These are phyloP conservation scores for Lotus japonicus DNA, from an alignment of 306 rosid genomes.

Conservation along the genomic window DNA sequence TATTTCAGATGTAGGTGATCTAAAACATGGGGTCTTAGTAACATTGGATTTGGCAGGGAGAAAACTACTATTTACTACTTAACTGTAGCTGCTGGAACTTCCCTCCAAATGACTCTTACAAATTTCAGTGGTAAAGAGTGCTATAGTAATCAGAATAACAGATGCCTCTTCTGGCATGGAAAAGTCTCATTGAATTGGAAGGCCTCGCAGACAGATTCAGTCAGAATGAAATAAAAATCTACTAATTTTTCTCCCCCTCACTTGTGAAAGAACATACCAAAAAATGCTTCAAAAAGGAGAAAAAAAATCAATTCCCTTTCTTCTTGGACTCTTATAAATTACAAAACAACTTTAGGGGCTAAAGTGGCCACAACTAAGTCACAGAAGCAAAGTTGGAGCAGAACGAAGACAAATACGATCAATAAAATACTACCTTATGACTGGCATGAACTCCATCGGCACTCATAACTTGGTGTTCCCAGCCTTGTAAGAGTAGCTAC, in stretches of 20 bases:
- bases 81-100: background rate
- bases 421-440: too few relatives aligned
- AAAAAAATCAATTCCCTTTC: background rate
- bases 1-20: background rate
- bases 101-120: slow-evolving; percentile 4
- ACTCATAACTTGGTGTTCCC: too few relatives aligned
- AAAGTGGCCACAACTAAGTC: background rate
- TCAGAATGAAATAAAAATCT: background rate
- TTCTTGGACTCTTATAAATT: background rate
- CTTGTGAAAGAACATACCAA: too few relatives aligned
- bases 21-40: background rate
- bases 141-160: slow-evolving; percentile 30
- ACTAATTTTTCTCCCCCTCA: too few relatives aligned
- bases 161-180: slow-evolving; percentile 41
- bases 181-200: slow-evolving; percentile 30
- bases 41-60: background rate
- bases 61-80: background rate
- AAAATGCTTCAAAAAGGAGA: too few relatives aligned
- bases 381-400: too few relatives aligned
- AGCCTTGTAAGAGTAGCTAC: too few relatives aligned
- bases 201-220: slow-evolving; percentile 22
- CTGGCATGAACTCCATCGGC: too few relatives aligned
- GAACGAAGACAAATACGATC: too few relatives aligned
- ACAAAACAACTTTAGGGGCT: background rate
- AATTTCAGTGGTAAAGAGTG: slow-evolving; percentile 26